Percentiles rank a stretch among this genome's conserved stretches.
These are phyloP conservation scores for Cladosporium sp. DNA, from an alignment of 2,329 filamentous ascomycete genomes.

Conservation along the genomic window DNA sequence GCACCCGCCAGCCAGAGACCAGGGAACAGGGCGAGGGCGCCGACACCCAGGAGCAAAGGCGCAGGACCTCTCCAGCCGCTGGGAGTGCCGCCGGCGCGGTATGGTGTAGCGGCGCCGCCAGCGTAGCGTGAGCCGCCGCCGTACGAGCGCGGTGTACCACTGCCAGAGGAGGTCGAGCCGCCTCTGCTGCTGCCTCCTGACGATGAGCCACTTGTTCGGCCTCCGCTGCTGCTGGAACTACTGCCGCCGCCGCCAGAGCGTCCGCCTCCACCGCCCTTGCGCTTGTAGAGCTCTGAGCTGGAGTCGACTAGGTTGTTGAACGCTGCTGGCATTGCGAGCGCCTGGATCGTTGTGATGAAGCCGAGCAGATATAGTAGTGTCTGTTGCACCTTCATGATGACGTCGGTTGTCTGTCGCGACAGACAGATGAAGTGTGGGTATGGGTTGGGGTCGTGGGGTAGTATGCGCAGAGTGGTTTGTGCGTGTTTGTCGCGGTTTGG, in stretches of 20 bases:
- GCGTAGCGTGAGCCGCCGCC: constrained; percentile 63
- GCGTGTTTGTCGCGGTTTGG: background rate
- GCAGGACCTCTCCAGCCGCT: constrained; percentile 48
- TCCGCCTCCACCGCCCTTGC: constrained; percentile 51
- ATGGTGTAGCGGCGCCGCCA: constrained; percentile 65
- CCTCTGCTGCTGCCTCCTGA: constrained; percentile 28
- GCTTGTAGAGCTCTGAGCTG: constrained; percentile 43
- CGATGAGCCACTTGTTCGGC: constrained; percentile 28
- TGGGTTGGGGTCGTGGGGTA: background rate
- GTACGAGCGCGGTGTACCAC: constrained; percentile 48
- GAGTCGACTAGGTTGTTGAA: constrained; percentile 39
- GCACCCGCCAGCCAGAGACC: constrained; percentile 66
- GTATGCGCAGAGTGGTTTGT: background rate
- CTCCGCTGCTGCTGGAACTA: constrained; percentile 10
- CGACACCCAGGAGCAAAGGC: constrained; percentile 55
- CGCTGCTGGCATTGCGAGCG: constrained; percentile 35
- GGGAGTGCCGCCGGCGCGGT: constrained; percentile 49
- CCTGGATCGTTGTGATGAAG: constrained; percentile 37
- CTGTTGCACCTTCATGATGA: constrained; percentile 35
- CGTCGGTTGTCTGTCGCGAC: constrained; percentile 20
- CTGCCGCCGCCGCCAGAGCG: constrained; percentile 44
- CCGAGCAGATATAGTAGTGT: constrained; percentile 34
- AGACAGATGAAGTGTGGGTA: background rate
- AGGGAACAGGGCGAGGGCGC: constrained; percentile 59
- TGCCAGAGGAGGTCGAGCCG: constrained; percentile 38